Evolutionary conservation across 2,329 filamentous ascomycete species (phyloP), one percentile per base, ranked within the genome.

Genomic region (Fusarium mundagurra): DNA sequence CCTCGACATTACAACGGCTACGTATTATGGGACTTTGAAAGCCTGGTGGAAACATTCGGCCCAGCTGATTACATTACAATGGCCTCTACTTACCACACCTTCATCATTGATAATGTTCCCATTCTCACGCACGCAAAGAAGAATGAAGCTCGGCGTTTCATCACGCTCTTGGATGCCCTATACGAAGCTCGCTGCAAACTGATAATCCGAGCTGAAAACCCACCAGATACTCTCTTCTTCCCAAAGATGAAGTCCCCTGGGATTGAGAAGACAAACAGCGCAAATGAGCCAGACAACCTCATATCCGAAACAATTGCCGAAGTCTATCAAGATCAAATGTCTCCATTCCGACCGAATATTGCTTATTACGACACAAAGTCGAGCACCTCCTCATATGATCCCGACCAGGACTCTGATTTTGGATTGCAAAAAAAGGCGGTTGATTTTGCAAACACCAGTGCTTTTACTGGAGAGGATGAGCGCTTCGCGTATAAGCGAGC

Each of bases 61-160:
- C 93, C 93, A 3, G 94, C 94, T 34, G 94, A 96, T 83, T 96
- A 95, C 82, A 93, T 95, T 62, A 93, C 92, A 3, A 88, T 96
- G 80, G 93, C 93, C 3, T 95, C 93, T 4, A 92, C 89, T 22
- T 96, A 92, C 80, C 93, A 95, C 81, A 95, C 93, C 0, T 88
- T 96, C 69, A 90, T 96, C 78, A 85, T 96, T 53, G 92, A 92
- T 74, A 83, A 90, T 27, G 86, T 96, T 4, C 93, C 94, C 0
- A 80, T 92, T 22, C 84, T 96, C 18, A 91, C 89, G 0, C 81
- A 92, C 5, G 82, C 90, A 3, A 91, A 92, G 80, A 96, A 95
- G 82, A 96, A 95, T 80, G 93, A 96, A 83, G 94, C 94, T 2
- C 87, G 93, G 9, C 88, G 94, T 17, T 91, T 96, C 79, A 96